Evolutionary conservation across 176 grass and related monocot species (phyloP).

Genomic region (Oryza officinalis): DNA sequence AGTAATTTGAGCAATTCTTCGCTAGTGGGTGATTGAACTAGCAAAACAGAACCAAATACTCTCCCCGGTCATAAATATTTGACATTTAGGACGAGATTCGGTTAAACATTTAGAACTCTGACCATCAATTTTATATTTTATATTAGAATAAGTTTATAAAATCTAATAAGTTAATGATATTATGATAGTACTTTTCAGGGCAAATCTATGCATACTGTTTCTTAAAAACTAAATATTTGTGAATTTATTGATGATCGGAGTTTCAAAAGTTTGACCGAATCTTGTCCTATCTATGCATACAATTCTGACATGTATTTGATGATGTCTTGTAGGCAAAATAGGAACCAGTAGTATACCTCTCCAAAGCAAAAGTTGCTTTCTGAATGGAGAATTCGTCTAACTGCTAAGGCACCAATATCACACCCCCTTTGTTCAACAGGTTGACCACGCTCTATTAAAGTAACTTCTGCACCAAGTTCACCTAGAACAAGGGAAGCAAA

Average conservation of each 20-base stretch:
- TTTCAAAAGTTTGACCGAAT: too few relatives aligned
- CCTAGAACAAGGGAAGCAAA: conserved; percentile 89
- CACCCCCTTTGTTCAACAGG: conserved; percentile 90
- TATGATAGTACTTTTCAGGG: too few relatives aligned
- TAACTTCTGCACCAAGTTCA: conserved; percentile 91
- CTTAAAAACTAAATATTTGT: too few relatives aligned
- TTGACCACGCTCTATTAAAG: conserved; percentile 91
- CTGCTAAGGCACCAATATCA: conserved; percentile 95
- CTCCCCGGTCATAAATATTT: too few relatives aligned
- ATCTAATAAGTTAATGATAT: too few relatives aligned
- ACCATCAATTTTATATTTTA: too few relatives aligned
- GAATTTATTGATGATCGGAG: too few relatives aligned
- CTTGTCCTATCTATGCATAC: too few relatives aligned
- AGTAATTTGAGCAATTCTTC: conserved; percentile 17
- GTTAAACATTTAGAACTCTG: too few relatives aligned
- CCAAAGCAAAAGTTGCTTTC: conserved; percentile 99
- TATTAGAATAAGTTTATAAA: too few relatives aligned
- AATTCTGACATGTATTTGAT: neutral
- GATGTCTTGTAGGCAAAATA: conserved; percentile 23
- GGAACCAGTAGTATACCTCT: conserved; percentile 68
- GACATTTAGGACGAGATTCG: too few relatives aligned
- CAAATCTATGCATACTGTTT: too few relatives aligned
- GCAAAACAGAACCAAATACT: neutral
- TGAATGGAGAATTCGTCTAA: conserved; percentile 67
- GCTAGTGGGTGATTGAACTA: neutral